Conservation (phyloP, 1,284 basidiomycete species). For the Malassezia slooffiae region DNA sequence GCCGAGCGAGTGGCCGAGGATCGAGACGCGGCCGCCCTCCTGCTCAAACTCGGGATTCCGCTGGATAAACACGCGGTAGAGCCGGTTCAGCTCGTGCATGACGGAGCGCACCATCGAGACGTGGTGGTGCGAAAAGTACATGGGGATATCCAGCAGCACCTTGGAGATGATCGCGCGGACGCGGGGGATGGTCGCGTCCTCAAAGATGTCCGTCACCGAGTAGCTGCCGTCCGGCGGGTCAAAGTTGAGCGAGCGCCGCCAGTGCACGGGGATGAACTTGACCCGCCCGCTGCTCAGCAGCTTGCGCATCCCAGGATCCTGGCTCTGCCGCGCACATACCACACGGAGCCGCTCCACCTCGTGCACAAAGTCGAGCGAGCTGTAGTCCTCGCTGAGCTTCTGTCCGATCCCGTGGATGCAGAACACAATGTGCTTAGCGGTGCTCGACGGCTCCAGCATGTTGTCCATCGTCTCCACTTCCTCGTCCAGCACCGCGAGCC, state of each 20-base stretch:
- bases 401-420: constrained; percentile 41
- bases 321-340: constrained; percentile 25
- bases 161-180: constrained; percentile 32
- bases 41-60: constrained; percentile 49
- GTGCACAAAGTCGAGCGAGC: constrained; percentile 35
- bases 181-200: constrained; percentile 27
- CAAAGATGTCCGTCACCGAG: constrained; percentile 46
- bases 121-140: constrained; percentile 49
- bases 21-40: constrained; percentile 49
- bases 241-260: constrained; percentile 50
- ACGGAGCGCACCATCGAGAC: constrained; percentile 49
- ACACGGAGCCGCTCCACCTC: constrained; percentile 29
- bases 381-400: constrained; percentile 25
- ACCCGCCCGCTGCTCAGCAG: constrained; percentile 45
- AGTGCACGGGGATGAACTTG: constrained; percentile 53
- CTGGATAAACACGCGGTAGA: constrained; percentile 53
- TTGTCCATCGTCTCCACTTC: too few relatives aligned
- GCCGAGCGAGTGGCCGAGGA: constrained; percentile 51
- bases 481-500: too few relatives aligned
- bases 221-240: constrained; percentile 49
- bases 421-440: constrained; percentile 17
- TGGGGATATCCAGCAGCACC: constrained; percentile 51
- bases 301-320: constrained; percentile 18
- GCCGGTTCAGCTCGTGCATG: constrained; percentile 33
- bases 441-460: too few relatives aligned